Evolutionary conservation across 768 basidiomycete species (phyloP).

Genomic region (Leccinum longicurvipes): DNA sequence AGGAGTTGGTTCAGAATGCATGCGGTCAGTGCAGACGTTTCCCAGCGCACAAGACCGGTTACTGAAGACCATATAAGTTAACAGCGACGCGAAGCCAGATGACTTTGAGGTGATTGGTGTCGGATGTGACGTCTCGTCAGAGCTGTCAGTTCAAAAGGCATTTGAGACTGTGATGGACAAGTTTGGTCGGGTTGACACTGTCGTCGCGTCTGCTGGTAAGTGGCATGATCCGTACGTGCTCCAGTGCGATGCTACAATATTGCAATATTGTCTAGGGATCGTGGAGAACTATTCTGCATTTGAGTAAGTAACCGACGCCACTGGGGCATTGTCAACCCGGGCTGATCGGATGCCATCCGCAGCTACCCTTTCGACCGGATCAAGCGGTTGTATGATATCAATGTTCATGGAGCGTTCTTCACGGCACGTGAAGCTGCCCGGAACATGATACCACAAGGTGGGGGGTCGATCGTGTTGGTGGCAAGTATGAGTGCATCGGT

Average conservation of each 20-base stretch:
- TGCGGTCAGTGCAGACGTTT: slow-evolving; percentile 40
- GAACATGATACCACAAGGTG: slow-evolving; percentile 79
- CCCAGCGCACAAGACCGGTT: slow-evolving; percentile 22
- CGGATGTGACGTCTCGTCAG: slow-evolving; percentile 86
- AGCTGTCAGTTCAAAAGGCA: slow-evolving; percentile 70
- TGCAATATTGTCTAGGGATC: slow-evolving; percentile 49
- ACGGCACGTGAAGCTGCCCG: slow-evolving; percentile 96
- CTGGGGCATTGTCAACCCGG: not conserved
- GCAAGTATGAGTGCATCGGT: slow-evolving; percentile 91
- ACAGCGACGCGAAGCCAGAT: slow-evolving; percentile 51
- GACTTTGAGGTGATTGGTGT: slow-evolving; percentile 70
- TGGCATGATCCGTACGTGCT: slow-evolving; percentile 12
- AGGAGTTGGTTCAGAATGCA: slow-evolving; percentile 58
- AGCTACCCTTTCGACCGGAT: slow-evolving; percentile 87
- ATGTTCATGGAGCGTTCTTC: slow-evolving; percentile 91
- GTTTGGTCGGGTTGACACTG: slow-evolving; percentile 72
- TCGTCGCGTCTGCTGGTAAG: slow-evolving; percentile 85
- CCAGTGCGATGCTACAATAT: not conserved
- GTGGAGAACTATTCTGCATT: slow-evolving; percentile 86
- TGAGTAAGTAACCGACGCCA: slow-evolving; percentile 53
- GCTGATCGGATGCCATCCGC: slow-evolving; percentile 7
- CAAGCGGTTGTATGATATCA: slow-evolving; percentile 84
- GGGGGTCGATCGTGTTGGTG: slow-evolving; percentile 82
- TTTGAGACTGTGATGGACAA: slow-evolving; percentile 61
- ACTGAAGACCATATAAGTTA: slow-evolving; percentile 40